Conservation (phyloP, 2,329 filamentous ascomycete species). For the Coniochaeta prunicola region DNA sequence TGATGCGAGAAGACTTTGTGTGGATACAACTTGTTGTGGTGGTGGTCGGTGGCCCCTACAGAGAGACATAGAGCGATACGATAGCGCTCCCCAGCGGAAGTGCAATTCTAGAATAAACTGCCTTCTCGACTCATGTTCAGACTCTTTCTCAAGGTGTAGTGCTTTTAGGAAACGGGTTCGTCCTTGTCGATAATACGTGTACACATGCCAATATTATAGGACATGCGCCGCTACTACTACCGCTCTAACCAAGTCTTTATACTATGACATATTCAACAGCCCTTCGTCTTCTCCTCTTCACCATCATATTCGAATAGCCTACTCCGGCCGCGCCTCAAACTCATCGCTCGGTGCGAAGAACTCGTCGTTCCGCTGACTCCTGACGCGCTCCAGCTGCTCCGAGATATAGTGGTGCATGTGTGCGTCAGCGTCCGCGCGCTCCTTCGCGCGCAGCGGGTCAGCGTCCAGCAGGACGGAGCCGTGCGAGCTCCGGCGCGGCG, state of each 20-base stretch:
- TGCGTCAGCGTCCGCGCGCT: slow-evolving; percentile 50
- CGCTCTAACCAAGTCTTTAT: not conserved
- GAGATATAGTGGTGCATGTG: slow-evolving; percentile 77
- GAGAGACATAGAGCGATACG: too few relatives aligned
- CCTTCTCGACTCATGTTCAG: too few relatives aligned
- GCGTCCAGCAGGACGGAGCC: slow-evolving; percentile 35
- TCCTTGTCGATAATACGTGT: too few relatives aligned
- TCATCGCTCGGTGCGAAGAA: slow-evolving; percentile 36
- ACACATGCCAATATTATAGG: not conserved
- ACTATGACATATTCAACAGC: not conserved
- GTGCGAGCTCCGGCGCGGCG: slow-evolving; percentile 24
- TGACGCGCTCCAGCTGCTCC: slow-evolving; percentile 70
- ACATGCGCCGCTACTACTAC: not conserved
- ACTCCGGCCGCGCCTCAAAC: slow-evolving; percentile 32
- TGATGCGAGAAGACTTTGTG: too few relatives aligned
- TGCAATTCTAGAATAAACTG: too few relatives aligned
- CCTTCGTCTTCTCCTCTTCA: not conserved
- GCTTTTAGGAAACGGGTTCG: too few relatives aligned
- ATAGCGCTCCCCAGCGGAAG: too few relatives aligned
- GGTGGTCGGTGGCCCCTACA: too few relatives aligned
- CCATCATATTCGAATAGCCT: too few relatives aligned
- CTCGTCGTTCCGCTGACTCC: slow-evolving; percentile 40
- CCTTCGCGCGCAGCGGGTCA: slow-evolving; percentile 42
- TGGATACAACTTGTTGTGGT: too few relatives aligned
- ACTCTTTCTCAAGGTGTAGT: too few relatives aligned